Conservation (phyloP, 805 yeast genomes). For the Yarrowia bubula region DNA sequence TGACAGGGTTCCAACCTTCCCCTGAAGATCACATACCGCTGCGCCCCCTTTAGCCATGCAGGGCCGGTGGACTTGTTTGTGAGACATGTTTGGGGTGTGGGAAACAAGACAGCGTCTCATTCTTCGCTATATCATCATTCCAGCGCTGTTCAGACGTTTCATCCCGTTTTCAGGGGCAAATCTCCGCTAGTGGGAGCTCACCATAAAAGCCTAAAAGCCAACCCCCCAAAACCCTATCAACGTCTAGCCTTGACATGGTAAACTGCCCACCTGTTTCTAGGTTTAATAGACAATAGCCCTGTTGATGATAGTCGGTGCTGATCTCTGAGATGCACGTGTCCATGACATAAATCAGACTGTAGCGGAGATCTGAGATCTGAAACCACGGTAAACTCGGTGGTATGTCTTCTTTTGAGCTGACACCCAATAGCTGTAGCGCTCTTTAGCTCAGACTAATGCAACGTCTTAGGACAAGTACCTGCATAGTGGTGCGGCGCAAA, state of each 20-base stretch:
- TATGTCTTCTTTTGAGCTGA: background rate
- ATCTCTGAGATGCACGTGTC: background rate
- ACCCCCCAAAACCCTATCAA: background rate
- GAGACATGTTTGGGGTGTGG: background rate
- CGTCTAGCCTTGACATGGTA: constrained; percentile 1
- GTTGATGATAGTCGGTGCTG: background rate
- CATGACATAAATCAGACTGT: background rate
- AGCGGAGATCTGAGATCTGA: background rate
- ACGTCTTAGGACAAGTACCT: background rate
- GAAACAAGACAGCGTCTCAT: background rate
- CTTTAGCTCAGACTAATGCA: constrained; percentile 3
- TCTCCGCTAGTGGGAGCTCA: background rate
- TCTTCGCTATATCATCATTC: background rate
- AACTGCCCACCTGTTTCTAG: background rate
- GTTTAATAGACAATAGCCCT: constrained; percentile 4
- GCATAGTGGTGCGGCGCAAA: constrained; percentile 8
- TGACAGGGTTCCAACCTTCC: constrained; percentile 18
- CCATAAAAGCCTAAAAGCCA: background rate
- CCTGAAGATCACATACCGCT: constrained; percentile 22
- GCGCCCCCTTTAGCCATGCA: constrained; percentile 18
- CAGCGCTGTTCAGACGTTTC: background rate
- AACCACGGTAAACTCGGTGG: too few species aligned
- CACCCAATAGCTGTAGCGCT: background rate
- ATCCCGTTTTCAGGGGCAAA: background rate
- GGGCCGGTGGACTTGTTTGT: background rate